Evolutionary conservation across 179 eudicot genomes (phyloP).

Genomic region (Spinacia oleracea): DNA sequence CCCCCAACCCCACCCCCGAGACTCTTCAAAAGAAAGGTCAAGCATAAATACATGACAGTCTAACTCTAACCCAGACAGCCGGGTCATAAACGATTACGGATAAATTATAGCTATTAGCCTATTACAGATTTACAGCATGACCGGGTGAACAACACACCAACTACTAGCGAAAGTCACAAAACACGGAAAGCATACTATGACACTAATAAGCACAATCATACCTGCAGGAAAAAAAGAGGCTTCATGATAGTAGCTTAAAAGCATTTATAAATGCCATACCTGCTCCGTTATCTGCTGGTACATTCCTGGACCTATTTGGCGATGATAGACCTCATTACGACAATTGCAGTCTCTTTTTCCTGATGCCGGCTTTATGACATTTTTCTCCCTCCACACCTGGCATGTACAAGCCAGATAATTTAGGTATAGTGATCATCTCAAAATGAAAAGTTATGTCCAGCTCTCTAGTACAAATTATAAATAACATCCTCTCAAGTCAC

Average conservation of each 20-base stretch:
- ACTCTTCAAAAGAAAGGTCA: not conserved
- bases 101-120: no score
- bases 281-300: constrained; percentile 99
- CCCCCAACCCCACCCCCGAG: not conserved
- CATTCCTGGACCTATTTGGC: constrained; percentile 99
- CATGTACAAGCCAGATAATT: constrained; percentile 18
- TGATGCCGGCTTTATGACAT: constrained; percentile 84
- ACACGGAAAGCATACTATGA: not conserved
- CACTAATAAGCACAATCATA: not conserved
- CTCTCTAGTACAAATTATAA: not conserved
- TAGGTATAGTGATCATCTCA: constrained; percentile 1
- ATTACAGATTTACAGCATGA: not conserved
- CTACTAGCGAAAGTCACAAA: not conserved
- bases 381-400: constrained; percentile 99
- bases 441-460: not conserved
- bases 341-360: constrained; percentile 96
- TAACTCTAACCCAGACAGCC: not conserved
- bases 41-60: not conserved
- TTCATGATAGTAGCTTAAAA: not conserved
- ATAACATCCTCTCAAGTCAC: not conserved
- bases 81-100: not conserved
- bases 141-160: not conserved
- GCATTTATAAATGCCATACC: constrained; percentile 40
- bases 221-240: not conserved
- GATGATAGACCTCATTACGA: constrained; percentile 95